These are phyloP conservation scores for Backusella sp. DNA, from an alignment of 192 early-diverging fungal species.

Conservation along the genomic window DNA sequence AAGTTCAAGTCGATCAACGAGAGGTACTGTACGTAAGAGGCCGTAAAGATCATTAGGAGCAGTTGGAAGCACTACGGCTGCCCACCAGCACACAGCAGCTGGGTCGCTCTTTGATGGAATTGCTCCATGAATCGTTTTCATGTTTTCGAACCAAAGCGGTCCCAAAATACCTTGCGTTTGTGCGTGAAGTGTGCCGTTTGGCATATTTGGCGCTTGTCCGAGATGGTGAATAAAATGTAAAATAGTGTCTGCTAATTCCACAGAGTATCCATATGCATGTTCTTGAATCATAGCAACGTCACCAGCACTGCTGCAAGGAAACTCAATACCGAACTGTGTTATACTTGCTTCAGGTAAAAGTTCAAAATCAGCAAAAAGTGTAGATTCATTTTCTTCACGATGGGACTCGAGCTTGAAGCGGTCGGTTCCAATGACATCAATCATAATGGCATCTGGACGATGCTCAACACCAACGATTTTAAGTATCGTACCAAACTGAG, in stretches of 20 bases:
- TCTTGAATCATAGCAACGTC: neutral
- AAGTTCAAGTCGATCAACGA: constrained; percentile 17
- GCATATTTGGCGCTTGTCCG: neutral
- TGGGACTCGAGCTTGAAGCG: constrained; percentile 12
- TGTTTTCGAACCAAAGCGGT: constrained; percentile 14
- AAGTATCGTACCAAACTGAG: constrained; percentile 19
- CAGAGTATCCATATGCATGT: neutral
- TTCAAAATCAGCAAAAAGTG: constrained; percentile 6
- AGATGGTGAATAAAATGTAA: constrained; percentile 16
- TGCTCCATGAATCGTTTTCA: constrained; percentile 8
- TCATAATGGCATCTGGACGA: constrained; percentile 14
- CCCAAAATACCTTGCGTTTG: constrained; percentile 16
- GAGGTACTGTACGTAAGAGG: neutral
- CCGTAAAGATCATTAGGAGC: neutral
- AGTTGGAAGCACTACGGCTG: constrained; percentile 12
- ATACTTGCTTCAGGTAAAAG: neutral
- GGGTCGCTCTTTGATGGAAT: constrained; percentile 12
- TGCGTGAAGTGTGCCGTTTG: neutral
- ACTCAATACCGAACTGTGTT: neutral
- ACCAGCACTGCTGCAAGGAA: neutral
- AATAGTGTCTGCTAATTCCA: constrained; percentile 15
- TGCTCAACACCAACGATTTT: constrained; percentile 19
- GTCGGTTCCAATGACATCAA: constrained; percentile 17
- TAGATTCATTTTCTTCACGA: neutral
- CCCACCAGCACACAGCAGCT: constrained; percentile 22